phyloP scores from a whole-genome alignment of 176 grass and related monocot species.

The Lolium rigidum region DNA sequence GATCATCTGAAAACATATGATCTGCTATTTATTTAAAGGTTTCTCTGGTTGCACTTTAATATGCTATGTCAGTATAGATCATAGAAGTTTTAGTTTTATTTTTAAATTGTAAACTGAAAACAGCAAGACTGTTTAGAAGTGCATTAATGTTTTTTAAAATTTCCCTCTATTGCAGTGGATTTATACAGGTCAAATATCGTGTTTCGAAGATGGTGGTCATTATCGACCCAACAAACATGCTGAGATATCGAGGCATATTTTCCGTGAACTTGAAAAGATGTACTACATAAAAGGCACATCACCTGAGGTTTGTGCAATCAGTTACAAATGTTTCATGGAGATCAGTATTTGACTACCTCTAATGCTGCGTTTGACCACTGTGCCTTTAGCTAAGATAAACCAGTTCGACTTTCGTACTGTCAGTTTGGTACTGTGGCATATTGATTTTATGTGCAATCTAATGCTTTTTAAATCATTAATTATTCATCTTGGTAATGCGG shows the following conservation, averaged over 20 bases:
- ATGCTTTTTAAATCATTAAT: background rate
- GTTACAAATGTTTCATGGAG: background rate
- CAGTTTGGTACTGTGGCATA: background rate
- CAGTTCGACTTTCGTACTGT: slow-evolving; percentile 16
- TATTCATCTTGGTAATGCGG: slow-evolving; percentile 17
- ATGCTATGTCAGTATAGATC: slow-evolving; percentile 31
- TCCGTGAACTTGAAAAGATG: slow-evolving; percentile 83
- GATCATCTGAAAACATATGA: slow-evolving; percentile 36
- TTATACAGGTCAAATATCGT: slow-evolving; percentile 88
- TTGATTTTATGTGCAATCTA: slow-evolving; percentile 17
- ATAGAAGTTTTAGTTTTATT: slow-evolving; percentile 6
- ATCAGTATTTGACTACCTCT: slow-evolving; percentile 8
- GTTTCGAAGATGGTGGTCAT: slow-evolving; percentile 94
- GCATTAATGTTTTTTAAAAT: slow-evolving; percentile 4
- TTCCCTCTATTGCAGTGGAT: slow-evolving; percentile 72
- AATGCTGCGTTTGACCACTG: slow-evolving; percentile 16
- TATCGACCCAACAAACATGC: slow-evolving; percentile 90
- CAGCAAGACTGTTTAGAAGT: background rate
- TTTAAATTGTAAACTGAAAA: slow-evolving; percentile 18
- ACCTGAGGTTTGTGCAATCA: slow-evolving; percentile 62
- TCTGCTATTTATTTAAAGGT: slow-evolving; percentile 84
- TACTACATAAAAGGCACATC: slow-evolving; percentile 62
- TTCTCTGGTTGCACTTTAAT: slow-evolving; percentile 5
- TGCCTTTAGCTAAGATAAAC: background rate
- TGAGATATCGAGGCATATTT: slow-evolving; percentile 90